Evolutionary conservation across 768 basidiomycete species (phyloP), one percentile per base, ranked within the genome.

Genomic region (Boletus rubescentipes): DNA sequence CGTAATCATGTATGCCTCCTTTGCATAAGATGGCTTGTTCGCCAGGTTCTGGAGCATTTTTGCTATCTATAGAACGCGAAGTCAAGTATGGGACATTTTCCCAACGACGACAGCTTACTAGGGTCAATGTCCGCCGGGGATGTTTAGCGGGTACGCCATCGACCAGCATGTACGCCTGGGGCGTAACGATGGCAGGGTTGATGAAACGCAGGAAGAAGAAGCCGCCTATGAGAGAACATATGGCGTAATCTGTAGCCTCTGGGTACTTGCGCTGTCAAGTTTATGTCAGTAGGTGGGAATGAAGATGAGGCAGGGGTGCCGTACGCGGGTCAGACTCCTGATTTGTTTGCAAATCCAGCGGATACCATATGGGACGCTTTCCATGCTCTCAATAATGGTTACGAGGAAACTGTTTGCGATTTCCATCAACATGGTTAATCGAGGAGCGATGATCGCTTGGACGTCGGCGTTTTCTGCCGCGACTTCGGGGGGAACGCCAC

Each of bases 331-430:
- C 68, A 99, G 73, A 77, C 93, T 96, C 58, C 94, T 79, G 67
- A 99, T 99, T 73, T 99, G 97, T 73, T 99, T 99, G 76, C 97
- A 99, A 67, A 99, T 99, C 97, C 97, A 99, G 60, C 97, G 83
- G 59, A 99, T 99, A 64, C 97, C 97, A 66, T 99, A 99, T 26
- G 97, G 97, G 14, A 98, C 97, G 63, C 89, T 94, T 64, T 99
- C 97, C 86, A 98, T 86, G 58, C 92, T 94, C 58, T 98, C 96
- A 64, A 99, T 98, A 66, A 99, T 99, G 9, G 97, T 99, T 32
- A 93, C 78, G 54, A 99, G 78, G 76, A 99, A 98, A 65, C 89
- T 92, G 66, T 98, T 98, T 44, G 97, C 97, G 56, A 99, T 99
- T 71, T 99, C 97, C 94, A 99, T 98, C 59, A 99, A 80, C 97